These are phyloP conservation scores for Chenopodium suecicum DNA, from an alignment of 148 eudicot genomes.

Conservation along the genomic window DNA sequence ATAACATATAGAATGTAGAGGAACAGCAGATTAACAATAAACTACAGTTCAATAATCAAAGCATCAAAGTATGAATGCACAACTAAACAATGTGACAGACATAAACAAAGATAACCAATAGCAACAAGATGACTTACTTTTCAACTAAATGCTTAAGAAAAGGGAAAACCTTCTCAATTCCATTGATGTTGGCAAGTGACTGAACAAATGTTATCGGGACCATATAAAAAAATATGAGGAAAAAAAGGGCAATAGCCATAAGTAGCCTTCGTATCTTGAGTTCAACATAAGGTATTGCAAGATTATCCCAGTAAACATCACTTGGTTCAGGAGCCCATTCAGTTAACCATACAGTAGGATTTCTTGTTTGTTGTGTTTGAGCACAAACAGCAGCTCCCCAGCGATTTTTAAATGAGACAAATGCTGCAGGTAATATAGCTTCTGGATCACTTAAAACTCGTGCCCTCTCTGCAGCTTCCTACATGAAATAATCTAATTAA, in stretches of 20 bases:
- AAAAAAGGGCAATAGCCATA: slow-evolving; percentile 75
- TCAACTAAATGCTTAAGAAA: slow-evolving; percentile 59
- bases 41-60: background rate
- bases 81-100: background rate
- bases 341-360: slow-evolving; percentile 88
- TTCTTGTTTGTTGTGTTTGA: slow-evolving; percentile 87
- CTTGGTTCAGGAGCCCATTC: slow-evolving; percentile 99
- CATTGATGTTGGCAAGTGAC: slow-evolving; percentile 84
- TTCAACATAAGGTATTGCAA: slow-evolving; percentile 83
- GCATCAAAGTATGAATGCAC: background rate
- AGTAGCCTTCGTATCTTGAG: slow-evolving; percentile 63
- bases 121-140: slow-evolving; percentile 46
- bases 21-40: background rate
- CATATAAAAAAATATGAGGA: slow-evolving; percentile 90
- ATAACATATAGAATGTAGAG: no score
- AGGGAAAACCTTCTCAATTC: slow-evolving; percentile 79
- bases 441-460: slow-evolving; percentile 66
- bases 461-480: slow-evolving; percentile 82
- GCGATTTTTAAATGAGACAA: slow-evolving; percentile 85
- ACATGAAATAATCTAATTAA: background rate
- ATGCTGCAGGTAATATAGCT: slow-evolving; percentile 87
- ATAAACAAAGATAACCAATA: background rate
- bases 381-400: slow-evolving; percentile 99
- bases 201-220: slow-evolving; percentile 92
- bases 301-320: slow-evolving; percentile 88